Percentiles rank a stretch among this genome's conserved stretches.
phyloP scores from a whole-genome alignment of 148 eudicot genomes.

The Suaeda aralocaspica region DNA sequence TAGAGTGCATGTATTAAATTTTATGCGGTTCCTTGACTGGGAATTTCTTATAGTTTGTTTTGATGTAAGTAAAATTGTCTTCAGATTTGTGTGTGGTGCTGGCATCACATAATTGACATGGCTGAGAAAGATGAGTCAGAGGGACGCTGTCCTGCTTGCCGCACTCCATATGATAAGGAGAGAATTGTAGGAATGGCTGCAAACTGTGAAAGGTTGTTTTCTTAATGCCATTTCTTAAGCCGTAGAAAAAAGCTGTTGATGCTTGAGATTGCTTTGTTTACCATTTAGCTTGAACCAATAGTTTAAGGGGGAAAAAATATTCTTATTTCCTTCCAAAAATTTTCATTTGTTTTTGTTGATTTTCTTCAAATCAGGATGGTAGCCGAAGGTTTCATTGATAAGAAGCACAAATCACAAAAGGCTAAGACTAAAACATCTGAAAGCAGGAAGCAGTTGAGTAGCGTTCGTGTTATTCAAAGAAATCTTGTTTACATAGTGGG shows the following conservation, averaged over 20 bases:
- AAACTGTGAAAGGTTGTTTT: slow-evolving; percentile 66
- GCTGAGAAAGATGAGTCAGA: slow-evolving; percentile 91
- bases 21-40: background rate
- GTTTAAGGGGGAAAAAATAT: background rate
- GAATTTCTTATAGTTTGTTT: background rate
- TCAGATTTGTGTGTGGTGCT: slow-evolving; percentile 99
- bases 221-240: background rate
- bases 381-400: slow-evolving; percentile 71
- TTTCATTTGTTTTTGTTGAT: background rate
- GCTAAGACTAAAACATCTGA: slow-evolving; percentile 63
- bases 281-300: background rate
- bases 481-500: slow-evolving; percentile 96
- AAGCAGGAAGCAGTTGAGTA: slow-evolving; percentile 80
- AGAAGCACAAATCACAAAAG: slow-evolving; percentile 63
- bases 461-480: slow-evolving; percentile 86
- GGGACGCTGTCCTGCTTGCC: slow-evolving; percentile 98
- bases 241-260: background rate
- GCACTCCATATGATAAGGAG: slow-evolving; percentile 86
- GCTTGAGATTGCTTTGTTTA: background rate
- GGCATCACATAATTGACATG: slow-evolving; percentile 99
- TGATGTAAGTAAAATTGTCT: background rate
- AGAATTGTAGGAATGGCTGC: slow-evolving; percentile 75
- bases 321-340: background rate
- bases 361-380: slow-evolving; percentile 44
- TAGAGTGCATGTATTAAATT: background rate